Evolutionary conservation across 2,329 filamentous ascomycete species (phyloP), one percentile per base, ranked within the genome.

Genomic region (Stylonectria norvegica): DNA sequence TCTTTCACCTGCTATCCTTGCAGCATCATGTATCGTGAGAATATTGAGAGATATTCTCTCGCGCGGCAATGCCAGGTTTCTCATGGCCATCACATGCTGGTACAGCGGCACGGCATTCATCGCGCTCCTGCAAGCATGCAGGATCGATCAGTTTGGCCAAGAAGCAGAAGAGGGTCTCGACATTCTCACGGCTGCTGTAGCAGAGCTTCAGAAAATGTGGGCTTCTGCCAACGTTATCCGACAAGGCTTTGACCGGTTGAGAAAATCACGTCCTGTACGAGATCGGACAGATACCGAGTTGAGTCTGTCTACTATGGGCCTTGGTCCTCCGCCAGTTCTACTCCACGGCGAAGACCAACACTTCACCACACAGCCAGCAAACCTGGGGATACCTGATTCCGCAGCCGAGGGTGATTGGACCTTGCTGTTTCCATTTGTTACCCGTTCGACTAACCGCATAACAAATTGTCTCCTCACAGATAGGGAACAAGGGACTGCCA

Each of bases 31-130:
- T 2, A 53, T 53, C 5, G 48, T 50, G 0, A 36, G 50, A 16
- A 34, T 53, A 4, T 40, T 70, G 6, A 47, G 62, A 20, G 67
- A 70, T 23, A 59, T 66, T 3, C 42, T 71, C 1, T 58, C 59
- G 1, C 58, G 68, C 0, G 67, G 68, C 0, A 58, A 64, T 20
- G 59, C 61, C 0, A 50, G 66, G 1, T 71, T 68, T 30, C 57
- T 71, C 1, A 67, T 66, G 59, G 65, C 64, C 1, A 69, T 70
- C 7, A 64, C 64, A 0, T 66, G 65, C 25, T 71, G 68, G 68
- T 68, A 71, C 33, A 56, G 58, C n/a, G 62, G 62, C 0, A 67
- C 64, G 1, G 66, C 68, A 0, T 65, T 70, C 17, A 61, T 70
- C 11, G 63, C 67, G 0, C 49, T 71, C 0, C 43, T 70, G 0